Base-by-base conservation (phyloP, 2,329 filamentous ascomycete genomes). In the Hymenoscyphus occultus region DNA sequence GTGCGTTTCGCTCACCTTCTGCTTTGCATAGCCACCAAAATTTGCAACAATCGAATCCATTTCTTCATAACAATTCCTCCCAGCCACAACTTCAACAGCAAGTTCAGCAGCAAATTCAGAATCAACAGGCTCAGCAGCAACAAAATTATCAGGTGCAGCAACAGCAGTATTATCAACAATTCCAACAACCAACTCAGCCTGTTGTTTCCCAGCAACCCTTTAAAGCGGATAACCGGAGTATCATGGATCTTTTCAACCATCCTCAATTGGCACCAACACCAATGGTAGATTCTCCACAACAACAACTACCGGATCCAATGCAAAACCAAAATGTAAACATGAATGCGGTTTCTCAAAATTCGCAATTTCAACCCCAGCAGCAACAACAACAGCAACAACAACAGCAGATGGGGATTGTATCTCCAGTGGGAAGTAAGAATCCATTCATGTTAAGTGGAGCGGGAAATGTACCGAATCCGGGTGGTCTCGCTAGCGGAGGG, bases 191-290 rank as follows among this genome's bases (percentile, higher is more conserved):
- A 62, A 71, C 69, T 0, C 74, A 75, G 61, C 77, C 76, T 57
- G 70, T 76, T 22, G 72, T 83, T 40, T 74, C 79, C 5, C 77
- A 79, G 54, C 78, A 80, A 60, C 79, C 81, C 16, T 79, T 80
- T 54, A 80, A 84, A 39, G 82, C 87, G 39, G 86, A 92, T 72
- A 93, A 90, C 68, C 86, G 85, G 2, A 89, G 89, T 4, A 94
- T 95, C 65, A 81, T 94, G 76, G 89, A 91, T 5, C 77, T 95
- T 12, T 94, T 91, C 64, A 87, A 85, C 73, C 84, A 74, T 35
- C 73, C 75, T 45, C 74, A 77, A 65, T 58, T 75, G 39, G 74
- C 74, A 35, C 73, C 74, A n/a, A 66, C 66, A 9, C 68, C 68
- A 39, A 60, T 64, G 31, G 65, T 68, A 32, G 65, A 67, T 22